Conservation (phyloP, 305 asterid species). For the Fraxinus baroniana region DNA sequence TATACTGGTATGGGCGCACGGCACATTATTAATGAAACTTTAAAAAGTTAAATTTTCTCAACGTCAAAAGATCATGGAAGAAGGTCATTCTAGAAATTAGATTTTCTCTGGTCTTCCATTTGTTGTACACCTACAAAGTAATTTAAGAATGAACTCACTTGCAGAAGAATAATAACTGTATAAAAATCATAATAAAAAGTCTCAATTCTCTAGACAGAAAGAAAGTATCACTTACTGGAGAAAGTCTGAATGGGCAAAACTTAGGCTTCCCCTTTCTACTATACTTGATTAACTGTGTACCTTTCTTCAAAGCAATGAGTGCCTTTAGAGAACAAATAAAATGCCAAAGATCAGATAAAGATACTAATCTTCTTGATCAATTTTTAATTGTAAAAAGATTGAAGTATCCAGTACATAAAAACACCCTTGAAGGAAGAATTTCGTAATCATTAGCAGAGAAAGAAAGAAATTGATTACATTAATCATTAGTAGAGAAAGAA, state of each 20-base stretch:
- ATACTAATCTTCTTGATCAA: not conserved
- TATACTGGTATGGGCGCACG: not conserved
- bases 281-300: conserved; percentile 86
- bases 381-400: not conserved
- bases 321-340: conserved; percentile 47
- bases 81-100: not conserved
- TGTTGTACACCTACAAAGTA: not conserved
- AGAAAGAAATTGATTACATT: not conserved
- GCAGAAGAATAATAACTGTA: not conserved
- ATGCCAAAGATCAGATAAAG: conserved; percentile 15
- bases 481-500: too few relatives aligned
- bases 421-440: not conserved
- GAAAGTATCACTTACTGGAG: conserved; percentile 57
- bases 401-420: not conserved
- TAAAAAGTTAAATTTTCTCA: not conserved
- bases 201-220: not conserved
- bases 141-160: not conserved
- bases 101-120: not conserved
- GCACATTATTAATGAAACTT: not conserved
- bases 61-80: not conserved
- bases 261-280: conserved; percentile 96
- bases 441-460: not conserved
- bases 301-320: conserved; percentile 81
- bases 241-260: conserved; percentile 85
- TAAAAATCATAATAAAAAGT: not conserved